These are phyloP conservation scores for Buddleja alternifolia DNA, from an alignment of 257 asterid species.

Conservation along the genomic window DNA sequence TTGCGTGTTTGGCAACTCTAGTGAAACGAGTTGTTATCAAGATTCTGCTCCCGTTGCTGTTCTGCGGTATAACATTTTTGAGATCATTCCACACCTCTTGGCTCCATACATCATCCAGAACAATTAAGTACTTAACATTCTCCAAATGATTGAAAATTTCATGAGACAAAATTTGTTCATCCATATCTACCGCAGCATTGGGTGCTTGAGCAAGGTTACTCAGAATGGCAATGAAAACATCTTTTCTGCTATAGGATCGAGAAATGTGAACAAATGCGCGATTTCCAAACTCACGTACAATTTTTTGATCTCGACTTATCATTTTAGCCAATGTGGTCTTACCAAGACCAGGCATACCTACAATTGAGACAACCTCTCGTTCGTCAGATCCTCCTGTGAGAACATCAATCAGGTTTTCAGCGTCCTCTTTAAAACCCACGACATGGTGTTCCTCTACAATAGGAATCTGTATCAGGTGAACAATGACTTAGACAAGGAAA, in stretches of 20 bases:
- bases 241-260: constrained; percentile 48
- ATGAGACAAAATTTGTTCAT: constrained; percentile 36
- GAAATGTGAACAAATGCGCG: constrained; percentile 60
- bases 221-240: constrained; percentile 51
- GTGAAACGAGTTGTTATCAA: constrained; percentile 48
- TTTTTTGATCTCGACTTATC: constrained; percentile 44
- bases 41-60: constrained; percentile 45
- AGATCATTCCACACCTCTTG: constrained; percentile 56
- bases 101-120: constrained; percentile 65
- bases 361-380: constrained; percentile 45
- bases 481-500: constrained; percentile 19
- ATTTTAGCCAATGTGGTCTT: constrained; percentile 66
- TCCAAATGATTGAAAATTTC: constrained; percentile 39
- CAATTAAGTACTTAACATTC: constrained; percentile 48
- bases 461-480: constrained; percentile 39
- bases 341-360: constrained; percentile 64
- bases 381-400: constrained; percentile 40
- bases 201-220: constrained; percentile 26
- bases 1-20: constrained; percentile 48
- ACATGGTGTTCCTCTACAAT: constrained; percentile 57
- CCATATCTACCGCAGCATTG: constrained; percentile 42
- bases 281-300: constrained; percentile 43
- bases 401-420: constrained; percentile 37
- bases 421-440: constrained; percentile 57
- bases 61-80: constrained; percentile 48